Percentiles rank a stretch among this genome's conserved stretches.
Evolutionary conservation across 805 yeast genomes (phyloP).

Genomic region (Cyberlindnera americana): DNA sequence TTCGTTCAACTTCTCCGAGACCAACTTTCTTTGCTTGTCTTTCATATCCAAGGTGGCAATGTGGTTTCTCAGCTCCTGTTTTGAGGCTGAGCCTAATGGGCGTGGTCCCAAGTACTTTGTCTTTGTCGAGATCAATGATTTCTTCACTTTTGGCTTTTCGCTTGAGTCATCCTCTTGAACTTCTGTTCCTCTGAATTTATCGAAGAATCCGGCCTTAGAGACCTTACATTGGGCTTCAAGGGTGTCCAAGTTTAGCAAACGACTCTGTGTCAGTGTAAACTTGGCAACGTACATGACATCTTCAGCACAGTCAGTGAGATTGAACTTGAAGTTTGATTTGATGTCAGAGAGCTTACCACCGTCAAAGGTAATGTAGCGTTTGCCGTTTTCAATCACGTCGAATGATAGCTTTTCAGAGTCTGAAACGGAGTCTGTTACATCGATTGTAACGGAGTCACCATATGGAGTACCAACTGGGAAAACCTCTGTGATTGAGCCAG

Average conservation of each 20-base stretch:
- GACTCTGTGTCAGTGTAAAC: constrained; percentile 44
- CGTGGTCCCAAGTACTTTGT: constrained; percentile 38
- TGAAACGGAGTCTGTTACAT: constrained; percentile 32
- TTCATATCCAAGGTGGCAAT: constrained; percentile 48
- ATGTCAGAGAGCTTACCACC: constrained; percentile 12
- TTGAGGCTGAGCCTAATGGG: constrained; percentile 47
- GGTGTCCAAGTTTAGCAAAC: constrained; percentile 45
- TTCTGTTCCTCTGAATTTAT: constrained; percentile 11
- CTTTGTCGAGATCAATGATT: constrained; percentile 24
- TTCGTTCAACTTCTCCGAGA: constrained; percentile 59
- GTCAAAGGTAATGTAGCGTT: constrained; percentile 25
- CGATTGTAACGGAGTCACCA: constrained; percentile 33
- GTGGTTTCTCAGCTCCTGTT: constrained; percentile 42
- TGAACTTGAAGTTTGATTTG: constrained; percentile 29
- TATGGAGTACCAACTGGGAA: constrained; percentile 47
- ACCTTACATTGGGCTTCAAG: constrained; percentile 43
- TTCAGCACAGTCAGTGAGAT: constrained; percentile 35
- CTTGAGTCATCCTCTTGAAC: constrained; percentile 17
- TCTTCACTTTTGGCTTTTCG: constrained; percentile 22
- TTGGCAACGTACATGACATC: constrained; percentile 38
- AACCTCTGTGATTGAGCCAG: constrained; percentile 31
- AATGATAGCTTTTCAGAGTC: constrained; percentile 32
- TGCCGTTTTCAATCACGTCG: constrained; percentile 32
- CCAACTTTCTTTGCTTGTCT: constrained; percentile 51
- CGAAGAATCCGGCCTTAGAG: constrained; percentile 18